Base-by-base conservation (phyloP, 2,329 filamentous ascomycete genomes). In the Ploettnerulaceae sp. region DNA sequence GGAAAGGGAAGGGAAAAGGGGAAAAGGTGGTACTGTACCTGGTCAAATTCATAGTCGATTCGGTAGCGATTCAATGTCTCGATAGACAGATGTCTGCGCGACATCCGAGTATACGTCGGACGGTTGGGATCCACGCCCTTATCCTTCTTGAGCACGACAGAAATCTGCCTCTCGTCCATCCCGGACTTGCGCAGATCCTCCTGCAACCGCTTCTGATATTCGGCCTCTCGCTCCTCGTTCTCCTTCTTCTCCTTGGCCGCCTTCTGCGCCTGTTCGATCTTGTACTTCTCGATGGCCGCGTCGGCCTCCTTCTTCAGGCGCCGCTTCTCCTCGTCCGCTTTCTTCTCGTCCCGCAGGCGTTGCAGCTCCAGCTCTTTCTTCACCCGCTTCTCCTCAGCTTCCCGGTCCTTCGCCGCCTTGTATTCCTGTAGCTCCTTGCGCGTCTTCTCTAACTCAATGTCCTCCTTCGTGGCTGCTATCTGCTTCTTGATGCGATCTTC, bases 31-130 rank as follows among this genome's bases (percentile, higher is more conserved):
- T n/a, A n/a, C n/a, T n/a, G n/a, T 66, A 81, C 79, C 51, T 65
- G 49, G 52, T 84, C 80, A 40, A 73, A 63, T 43, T 80, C 74
- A 55, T 71, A 83, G 9, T 82, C 76, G 21, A 82, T 72, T 37
- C 71, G 67, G 55, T 75, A 79, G 12, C 65, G 66, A 38, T 72
- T 67, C 47, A 84, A 61, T 4, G 80, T 82, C 66, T 83, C 79
- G 43, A 82, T 69, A 0, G 79, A 82, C 17, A 84, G 65, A 59
- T 84, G 74, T 45, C 71, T 70, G 18, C 79, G 72, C 1, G 77
- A 69, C 78, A 84, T 82, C 53, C 79, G 73, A 11, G 79, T 84
- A 57, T 82, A 82, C 0, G 77, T 81, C 0, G 77, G 73, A 3
- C 73, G 69, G 12, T 65, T 47, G 40, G 55, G 46, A 53, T 70